Evolutionary conservation across 257 asterid species (phyloP), one percentile per base, ranked within the genome.

Genomic region (Anisodus tanguticus): DNA sequence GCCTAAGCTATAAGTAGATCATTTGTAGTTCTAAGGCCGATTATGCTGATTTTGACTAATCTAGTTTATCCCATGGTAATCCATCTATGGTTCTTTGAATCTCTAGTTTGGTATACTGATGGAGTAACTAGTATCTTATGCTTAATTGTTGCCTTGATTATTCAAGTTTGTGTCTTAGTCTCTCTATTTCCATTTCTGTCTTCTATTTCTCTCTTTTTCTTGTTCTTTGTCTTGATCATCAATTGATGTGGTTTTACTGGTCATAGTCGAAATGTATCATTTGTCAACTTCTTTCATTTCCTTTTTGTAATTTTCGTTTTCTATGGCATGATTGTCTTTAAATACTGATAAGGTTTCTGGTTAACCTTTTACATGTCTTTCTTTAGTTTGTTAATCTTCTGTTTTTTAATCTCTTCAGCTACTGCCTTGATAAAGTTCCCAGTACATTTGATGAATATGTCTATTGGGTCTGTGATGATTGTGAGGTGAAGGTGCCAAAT

Each of bases 381-480:
- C 58, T n/a, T 43, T 71, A 4, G 35, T 79, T 79, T 72, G 49
- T 26, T 69, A 82, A 62, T 26, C 41, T 17, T 82, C 35, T 15
- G 0, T 82, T 54, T 63, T 70, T 47, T 12, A 3, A 82, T 22
- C 60, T 70, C 53, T 79, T 62, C 82, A 86, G 88, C 63, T 86
- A 86, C 86, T 86, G 88, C 86, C 59, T 86, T 51, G 85, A 79
- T 80, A 66, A 17, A 70, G 6, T 86, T 64, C 84, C 84, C 53
- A 68, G 11, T 10, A 80, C 86, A 69, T 35, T 35, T 63, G 84
- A 83, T 79, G 88, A 86, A 72, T 83, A 16, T 71, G 84, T 86
- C 17, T 83, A 26, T 79, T 86, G 88, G 88, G 15, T 68, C 81
- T 86, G 88, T 86, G 86, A 83, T 53, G 84, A 59, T 26, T 83